phyloP scores from a whole-genome alignment of 495 filamentous ascomycete genomes.

The Aspergillus sclerotioniger region DNA sequence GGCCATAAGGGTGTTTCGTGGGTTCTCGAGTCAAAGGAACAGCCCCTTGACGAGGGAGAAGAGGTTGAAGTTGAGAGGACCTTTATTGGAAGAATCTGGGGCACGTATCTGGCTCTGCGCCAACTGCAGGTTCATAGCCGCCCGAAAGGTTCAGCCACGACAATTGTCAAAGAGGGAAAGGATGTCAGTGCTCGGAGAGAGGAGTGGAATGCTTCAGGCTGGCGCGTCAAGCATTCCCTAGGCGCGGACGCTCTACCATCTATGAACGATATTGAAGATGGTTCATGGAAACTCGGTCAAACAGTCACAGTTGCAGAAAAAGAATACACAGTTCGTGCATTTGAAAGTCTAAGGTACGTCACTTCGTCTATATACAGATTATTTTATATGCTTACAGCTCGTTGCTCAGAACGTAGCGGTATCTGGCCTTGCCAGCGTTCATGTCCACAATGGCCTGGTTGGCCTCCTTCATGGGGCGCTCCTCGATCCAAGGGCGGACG shows the following conservation, averaged over 20 bases:
- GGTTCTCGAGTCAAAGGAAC: conserved; percentile 34
- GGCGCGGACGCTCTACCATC: conserved; percentile 28
- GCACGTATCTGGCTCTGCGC: conserved; percentile 36
- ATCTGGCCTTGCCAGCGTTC: conserved; percentile 61
- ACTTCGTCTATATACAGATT: conserved; percentile 3
- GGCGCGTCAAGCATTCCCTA: conserved; percentile 30
- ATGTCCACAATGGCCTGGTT: conserved; percentile 65
- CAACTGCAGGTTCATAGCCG: conserved; percentile 28
- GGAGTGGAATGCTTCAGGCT: conserved; percentile 30
- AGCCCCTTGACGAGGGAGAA: conserved; percentile 18
- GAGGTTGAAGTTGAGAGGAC: conserved; percentile 29
- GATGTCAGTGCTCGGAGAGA: conserved; percentile 39
- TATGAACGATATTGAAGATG: conserved; percentile 20
- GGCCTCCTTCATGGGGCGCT: conserved; percentile 63
- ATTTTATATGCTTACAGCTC: background rate
- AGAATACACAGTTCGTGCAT: conserved; percentile 35
- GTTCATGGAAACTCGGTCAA: conserved; percentile 14
- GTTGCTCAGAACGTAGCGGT: conserved; percentile 64
- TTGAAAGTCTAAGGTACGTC: conserved; percentile 20
- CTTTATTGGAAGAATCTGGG: conserved; percentile 38
- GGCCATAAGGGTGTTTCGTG: conserved; percentile 32
- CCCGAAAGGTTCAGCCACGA: conserved; percentile 9
- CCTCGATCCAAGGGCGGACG: conserved; percentile 64
- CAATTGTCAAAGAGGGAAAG: conserved; percentile 26
- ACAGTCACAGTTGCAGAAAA: conserved; percentile 27